A percentile compares a stretch with the other conserved stretches of the same genome.
phyloP scores from a whole-genome alignment of 352 stramenopile genomes.

The Phytophthora tubulina region DNA sequence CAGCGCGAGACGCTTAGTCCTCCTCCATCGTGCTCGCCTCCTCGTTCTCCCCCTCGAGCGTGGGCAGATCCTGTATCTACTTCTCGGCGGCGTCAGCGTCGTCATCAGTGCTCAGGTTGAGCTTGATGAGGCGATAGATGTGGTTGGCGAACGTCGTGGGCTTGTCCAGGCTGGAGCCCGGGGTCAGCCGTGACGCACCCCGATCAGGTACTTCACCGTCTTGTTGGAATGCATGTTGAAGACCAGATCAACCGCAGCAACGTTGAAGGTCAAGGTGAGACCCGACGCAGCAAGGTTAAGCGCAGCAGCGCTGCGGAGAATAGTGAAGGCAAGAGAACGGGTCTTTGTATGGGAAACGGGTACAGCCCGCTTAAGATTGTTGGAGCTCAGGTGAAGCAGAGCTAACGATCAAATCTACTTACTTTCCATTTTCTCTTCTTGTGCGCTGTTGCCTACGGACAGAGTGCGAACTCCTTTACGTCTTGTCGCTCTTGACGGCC shows the following conservation, averaged over 20 bases:
- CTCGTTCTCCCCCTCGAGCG: slow-evolving; percentile 96
- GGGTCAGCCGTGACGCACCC: slow-evolving; percentile 98
- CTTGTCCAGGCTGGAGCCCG: slow-evolving; percentile 99
- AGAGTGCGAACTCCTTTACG: slow-evolving; percentile 27
- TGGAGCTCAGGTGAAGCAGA: no score
- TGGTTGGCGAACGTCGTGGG: slow-evolving; percentile 98
- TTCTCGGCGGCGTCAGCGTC: slow-evolving; percentile 95
- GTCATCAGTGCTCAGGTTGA: slow-evolving; percentile 98
- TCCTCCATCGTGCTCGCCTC: slow-evolving; percentile 99
- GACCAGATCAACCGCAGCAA: no score
- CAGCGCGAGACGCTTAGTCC: slow-evolving; percentile 88
- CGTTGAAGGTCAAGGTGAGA: no score
- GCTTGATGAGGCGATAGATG: slow-evolving; percentile 99
- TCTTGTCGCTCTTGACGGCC: slow-evolving; percentile 99
- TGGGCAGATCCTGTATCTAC: slow-evolving; percentile 96
- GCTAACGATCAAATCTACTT: no score
- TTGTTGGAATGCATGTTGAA: no score
- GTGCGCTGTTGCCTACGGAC: no score
- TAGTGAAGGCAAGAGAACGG: no score
- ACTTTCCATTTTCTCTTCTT: no score
- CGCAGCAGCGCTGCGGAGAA: no score
- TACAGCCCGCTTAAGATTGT: no score
- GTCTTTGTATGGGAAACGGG: no score
- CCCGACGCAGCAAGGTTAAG: no score
- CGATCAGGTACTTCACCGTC: slow-evolving; percentile 99